phyloP scores from a whole-genome alignment of 2,329 filamentous ascomycete species.

The Neobulgaria alba region DNA sequence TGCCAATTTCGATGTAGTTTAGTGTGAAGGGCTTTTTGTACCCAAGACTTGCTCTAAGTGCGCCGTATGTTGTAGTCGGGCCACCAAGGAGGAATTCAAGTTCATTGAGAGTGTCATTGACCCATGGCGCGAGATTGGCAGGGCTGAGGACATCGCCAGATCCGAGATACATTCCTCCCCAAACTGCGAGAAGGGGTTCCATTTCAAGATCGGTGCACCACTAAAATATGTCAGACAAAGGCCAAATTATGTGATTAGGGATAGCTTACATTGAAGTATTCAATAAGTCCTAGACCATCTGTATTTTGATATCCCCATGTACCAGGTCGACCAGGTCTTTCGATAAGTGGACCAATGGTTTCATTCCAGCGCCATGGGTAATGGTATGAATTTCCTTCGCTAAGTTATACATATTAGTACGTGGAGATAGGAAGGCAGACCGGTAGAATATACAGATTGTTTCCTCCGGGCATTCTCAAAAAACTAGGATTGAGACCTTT shows the following conservation, averaged over 20 bases:
- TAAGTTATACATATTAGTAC: slow-evolving; percentile 26
- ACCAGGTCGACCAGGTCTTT: slow-evolving; percentile 30
- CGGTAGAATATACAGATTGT: slow-evolving; percentile 39
- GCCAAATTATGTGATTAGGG: background rate
- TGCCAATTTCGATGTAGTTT: slow-evolving; percentile 38
- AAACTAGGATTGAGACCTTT: slow-evolving; percentile 46
- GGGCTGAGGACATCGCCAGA: slow-evolving; percentile 32
- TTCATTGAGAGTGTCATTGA: slow-evolving; percentile 41
- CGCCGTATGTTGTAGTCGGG: slow-evolving; percentile 35
- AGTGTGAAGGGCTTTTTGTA: slow-evolving; percentile 41
- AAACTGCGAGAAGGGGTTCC: slow-evolving; percentile 39
- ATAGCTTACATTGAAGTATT: slow-evolving; percentile 34
- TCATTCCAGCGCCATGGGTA: slow-evolving; percentile 30
- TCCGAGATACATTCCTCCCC: slow-evolving; percentile 36
- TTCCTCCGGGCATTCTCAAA: slow-evolving; percentile 57
- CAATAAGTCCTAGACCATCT: slow-evolving; percentile 41
- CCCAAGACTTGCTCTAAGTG: slow-evolving; percentile 38
- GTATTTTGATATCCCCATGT: slow-evolving; percentile 37
- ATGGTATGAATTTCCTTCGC: slow-evolving; percentile 21
- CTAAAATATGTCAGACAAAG: slow-evolving; percentile 9
- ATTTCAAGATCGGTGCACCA: slow-evolving; percentile 40
- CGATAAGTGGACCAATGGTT: slow-evolving; percentile 32
- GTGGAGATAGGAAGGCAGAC: background rate
- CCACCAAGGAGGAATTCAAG: slow-evolving; percentile 42
- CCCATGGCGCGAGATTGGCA: slow-evolving; percentile 35